These are phyloP conservation scores for Thalassia testudinum DNA, from an alignment of 116 monocot species.

Conservation along the genomic window DNA sequence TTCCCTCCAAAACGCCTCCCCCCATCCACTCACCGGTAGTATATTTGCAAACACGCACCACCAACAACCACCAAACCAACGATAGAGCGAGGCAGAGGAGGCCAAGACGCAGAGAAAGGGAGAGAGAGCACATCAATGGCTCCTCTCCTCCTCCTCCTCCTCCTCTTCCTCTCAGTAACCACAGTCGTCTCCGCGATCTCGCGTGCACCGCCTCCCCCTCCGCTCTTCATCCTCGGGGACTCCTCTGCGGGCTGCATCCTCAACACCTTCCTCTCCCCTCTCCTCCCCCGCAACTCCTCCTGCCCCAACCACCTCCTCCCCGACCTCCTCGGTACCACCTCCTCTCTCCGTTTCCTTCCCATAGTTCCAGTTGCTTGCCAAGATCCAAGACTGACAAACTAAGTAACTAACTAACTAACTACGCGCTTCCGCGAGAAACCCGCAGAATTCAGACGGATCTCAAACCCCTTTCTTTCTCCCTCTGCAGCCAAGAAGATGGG, in stretches of 20 bases:
- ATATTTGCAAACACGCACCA: too few species aligned
- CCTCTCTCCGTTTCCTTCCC: background rate
- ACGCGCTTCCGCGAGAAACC: background rate
- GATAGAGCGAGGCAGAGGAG: too few species aligned
- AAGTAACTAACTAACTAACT: too few species aligned
- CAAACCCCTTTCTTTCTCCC: background rate
- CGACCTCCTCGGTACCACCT: conserved; percentile 14
- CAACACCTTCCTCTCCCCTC: conserved; percentile 17
- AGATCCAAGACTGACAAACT: too few species aligned
- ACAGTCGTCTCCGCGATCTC: background rate
- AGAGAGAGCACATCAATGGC: background rate
- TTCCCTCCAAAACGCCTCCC: too few species aligned
- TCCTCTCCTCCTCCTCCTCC: background rate
- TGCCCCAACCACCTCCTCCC: conserved; percentile 16
- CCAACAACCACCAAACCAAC: too few species aligned
- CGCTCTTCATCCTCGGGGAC: conserved; percentile 45
- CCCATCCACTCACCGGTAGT: too few species aligned
- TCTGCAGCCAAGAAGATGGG: conserved; percentile 40
- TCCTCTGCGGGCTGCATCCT: conserved; percentile 32
- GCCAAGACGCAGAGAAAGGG: background rate
- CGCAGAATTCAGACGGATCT: background rate
- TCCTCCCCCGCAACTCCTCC: conserved; percentile 7
- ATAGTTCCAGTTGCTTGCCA: too few species aligned
- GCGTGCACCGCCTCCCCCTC: background rate
- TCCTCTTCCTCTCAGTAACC: background rate